Evolutionary conservation across 2,329 filamentous ascomycete species (phyloP), one percentile per base, ranked within the genome.

Genomic region (Truncatella angustata): DNA sequence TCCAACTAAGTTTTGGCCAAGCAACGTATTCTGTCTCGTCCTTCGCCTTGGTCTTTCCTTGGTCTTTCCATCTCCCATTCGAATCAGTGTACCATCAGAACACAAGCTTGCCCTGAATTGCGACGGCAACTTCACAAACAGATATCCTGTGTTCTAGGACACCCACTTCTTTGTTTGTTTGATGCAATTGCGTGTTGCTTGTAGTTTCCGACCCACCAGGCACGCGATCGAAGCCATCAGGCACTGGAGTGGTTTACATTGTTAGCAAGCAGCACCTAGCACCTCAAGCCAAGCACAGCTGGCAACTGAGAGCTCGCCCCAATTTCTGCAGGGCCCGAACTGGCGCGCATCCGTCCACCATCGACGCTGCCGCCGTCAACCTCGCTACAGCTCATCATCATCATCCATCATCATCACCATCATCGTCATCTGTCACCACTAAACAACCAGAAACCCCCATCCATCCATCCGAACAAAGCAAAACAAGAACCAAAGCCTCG

Each of bases 321-420:
- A 50, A 51, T 56, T 56, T 51, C 54, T 59, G 43, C 53, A 58
- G 53, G 54, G 58, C 52, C 58, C 56, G 55, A 59, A 44, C 40
- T 53, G 53, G 39, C 60, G 58, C 57, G 57, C 56, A 56, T 59
- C 49, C 56, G 51, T 58, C 49, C 47, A 21, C 28, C 18, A 46
- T 32, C 43, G 43, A 37, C 46, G 30, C 35, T 37, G 18, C 14
- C 46, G n/a, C 24, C 40, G 9, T 32, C 43, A 28, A 37, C 46
- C 16, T 23, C 26, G 18, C 14, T 34, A 23, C 24, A n/a, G 9
- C 12, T 20, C 44, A 34, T 47, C 16, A 47, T 30, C 24, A 20
- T 49, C 46, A 49, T 28, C 32, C 32, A 37, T 49, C 46, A 30
- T 36, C 46, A 49, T 16, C 16, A 35, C 32, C 30, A n/a, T 10